These are phyloP conservation scores for Epicoccum nigrum DNA, from an alignment of 2,329 filamentous ascomycete species.

Conservation along the genomic window DNA sequence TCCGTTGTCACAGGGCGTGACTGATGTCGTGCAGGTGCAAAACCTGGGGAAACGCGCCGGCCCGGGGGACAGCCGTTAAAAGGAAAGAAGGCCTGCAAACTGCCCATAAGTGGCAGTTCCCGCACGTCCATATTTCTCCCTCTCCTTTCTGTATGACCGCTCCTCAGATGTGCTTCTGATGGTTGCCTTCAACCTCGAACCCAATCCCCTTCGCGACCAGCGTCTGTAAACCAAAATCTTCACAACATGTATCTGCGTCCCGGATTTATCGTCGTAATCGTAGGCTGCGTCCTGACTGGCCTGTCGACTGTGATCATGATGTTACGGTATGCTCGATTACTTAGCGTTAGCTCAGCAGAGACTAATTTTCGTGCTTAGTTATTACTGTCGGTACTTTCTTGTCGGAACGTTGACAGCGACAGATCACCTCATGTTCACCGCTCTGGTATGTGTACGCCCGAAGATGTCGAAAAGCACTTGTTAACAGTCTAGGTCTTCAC, in stretches of 20 bases:
- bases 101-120: not conserved
- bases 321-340: slow-evolving; percentile 32
- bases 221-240: not conserved
- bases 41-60: slow-evolving; percentile 29
- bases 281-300: slow-evolving; percentile 43
- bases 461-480: not conserved
- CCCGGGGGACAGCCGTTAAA: not conserved
- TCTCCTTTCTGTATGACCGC: not conserved
- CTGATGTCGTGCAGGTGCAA: slow-evolving; percentile 20
- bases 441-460: slow-evolving; percentile 30
- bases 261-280: slow-evolving; percentile 44
- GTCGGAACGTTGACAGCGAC: slow-evolving; percentile 39
- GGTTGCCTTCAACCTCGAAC: not conserved
- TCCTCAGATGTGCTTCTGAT: not conserved
- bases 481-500: slow-evolving; percentile 34
- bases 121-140: not conserved
- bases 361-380: slow-evolving; percentile 27
- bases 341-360: not conserved
- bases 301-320: slow-evolving; percentile 42
- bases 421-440: slow-evolving; percentile 44
- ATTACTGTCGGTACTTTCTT: slow-evolving; percentile 43
- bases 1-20: slow-evolving; percentile 18
- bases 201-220: not conserved
- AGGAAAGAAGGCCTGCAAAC: slow-evolving; percentile 7
- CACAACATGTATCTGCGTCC: slow-evolving; percentile 38